Evolutionary conservation across 345 rosid genomes (phyloP).

Genomic region (Passiflora organensis): DNA sequence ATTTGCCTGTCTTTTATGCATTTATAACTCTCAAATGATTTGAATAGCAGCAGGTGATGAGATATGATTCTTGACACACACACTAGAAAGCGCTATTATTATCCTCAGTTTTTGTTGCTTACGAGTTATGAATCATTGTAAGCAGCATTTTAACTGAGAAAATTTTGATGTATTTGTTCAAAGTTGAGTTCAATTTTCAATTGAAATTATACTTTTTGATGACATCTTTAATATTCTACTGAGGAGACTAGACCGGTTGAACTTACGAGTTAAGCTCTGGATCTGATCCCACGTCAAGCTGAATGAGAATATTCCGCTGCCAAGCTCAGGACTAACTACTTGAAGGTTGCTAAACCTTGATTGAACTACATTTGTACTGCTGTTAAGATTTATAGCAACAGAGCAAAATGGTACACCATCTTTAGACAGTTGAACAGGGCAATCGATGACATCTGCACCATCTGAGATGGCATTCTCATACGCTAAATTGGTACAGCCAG

Average conservation of each 20-base stretch:
- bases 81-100: no score
- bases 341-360: constrained; percentile 35
- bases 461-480: constrained; percentile 62
- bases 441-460: constrained; percentile 72
- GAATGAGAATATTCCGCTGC: constrained; percentile 54
- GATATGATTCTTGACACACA: no score
- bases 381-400: constrained; percentile 52
- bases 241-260: not conserved
- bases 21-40: no score
- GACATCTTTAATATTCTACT: no score
- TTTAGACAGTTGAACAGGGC: constrained; percentile 78
- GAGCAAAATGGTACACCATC: constrained; percentile 70
- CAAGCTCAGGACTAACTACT: constrained; percentile 43
- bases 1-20: no score
- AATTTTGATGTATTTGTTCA: no score
- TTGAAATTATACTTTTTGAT: no score
- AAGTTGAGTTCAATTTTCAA: no score
- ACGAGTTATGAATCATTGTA: no score
- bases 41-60: no score
- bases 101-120: no score
- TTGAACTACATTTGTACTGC: constrained; percentile 37
- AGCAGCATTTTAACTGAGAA: no score
- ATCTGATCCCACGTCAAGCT: constrained; percentile 65
- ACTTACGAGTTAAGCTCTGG: constrained; percentile 59
- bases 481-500: constrained; percentile 79